Evolutionary conservation across 805 yeast species (phyloP), one percentile per base, ranked within the genome.

Genomic region (Candida ovalis): DNA sequence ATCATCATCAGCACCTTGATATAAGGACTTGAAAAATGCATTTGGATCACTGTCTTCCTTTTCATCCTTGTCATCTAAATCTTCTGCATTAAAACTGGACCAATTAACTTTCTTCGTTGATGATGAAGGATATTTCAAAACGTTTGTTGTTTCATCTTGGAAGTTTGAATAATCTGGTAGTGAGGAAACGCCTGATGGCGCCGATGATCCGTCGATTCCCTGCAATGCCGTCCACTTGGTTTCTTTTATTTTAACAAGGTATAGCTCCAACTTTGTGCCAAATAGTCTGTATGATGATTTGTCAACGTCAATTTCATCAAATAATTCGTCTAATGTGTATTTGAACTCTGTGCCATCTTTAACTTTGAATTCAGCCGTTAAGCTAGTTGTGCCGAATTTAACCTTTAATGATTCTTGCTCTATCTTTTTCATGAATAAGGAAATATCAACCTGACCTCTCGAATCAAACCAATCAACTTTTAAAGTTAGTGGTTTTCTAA

Each of bases 1-100:
- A 59, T 94, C 97, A 7, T 86, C 94, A 62, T 90, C 96, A 0
- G 96, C 92, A 54, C 77, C 82, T 24, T 76, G 75, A 68, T 86
- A 94, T 10, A 94, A 61, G 53, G 81, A 74, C 56, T 81, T 78
- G 70, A 94, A 94, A 59, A 94, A 91, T 1, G 74, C 82, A 51
- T 35, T 35, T 35, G 38, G 38, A 35, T 81, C 80, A 2, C 81
- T 80, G 0, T 66, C 72, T 3, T 76, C 80, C 1, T 68, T 74
- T 5, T 69, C 77, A 2, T 71, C 76, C 2, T 69, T 73, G 2
- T 70, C 74, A 10, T 69, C 78, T 0, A 30, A 17, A 5, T 8
- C 35, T 5, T 30, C 35, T 6, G 72, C 60, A 3, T 63, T 50
- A 17, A 85, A 60, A 40, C 75, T 71, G 18, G 86, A 77, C 97